A percentile compares a stretch with the other conserved stretches of the same genome.
Evolutionary conservation across 768 basidiomycete species (phyloP).

Genomic region (Sutorius australiensis): DNA sequence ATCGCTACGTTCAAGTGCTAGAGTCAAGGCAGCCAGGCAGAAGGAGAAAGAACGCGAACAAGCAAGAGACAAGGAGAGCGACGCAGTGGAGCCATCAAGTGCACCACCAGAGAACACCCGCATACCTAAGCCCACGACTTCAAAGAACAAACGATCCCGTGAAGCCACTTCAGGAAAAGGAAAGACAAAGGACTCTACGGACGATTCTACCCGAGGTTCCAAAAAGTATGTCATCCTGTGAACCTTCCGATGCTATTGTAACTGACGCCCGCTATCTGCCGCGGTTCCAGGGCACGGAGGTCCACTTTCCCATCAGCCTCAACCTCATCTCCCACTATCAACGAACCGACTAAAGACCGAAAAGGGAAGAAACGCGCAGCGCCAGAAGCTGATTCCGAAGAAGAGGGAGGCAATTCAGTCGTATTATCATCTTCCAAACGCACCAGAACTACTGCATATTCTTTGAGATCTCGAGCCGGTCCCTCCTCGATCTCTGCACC

Average conservation of each 20-base stretch:
- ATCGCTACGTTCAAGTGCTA: slow-evolving; percentile 68
- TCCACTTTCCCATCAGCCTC: slow-evolving; percentile 41
- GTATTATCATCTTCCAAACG: slow-evolving; percentile 57
- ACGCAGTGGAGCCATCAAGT: slow-evolving; percentile 41
- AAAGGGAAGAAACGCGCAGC: slow-evolving; percentile 94
- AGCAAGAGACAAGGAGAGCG: slow-evolving; percentile 52
- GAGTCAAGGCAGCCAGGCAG: slow-evolving; percentile 71
- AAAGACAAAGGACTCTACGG: slow-evolving; percentile 57
- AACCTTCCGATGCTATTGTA: slow-evolving; percentile 23
- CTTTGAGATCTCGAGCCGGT: slow-evolving; percentile 58
- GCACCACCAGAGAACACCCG: slow-evolving; percentile 43
- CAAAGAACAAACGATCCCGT: slow-evolving; percentile 50
- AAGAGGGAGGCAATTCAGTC: slow-evolving; percentile 49
- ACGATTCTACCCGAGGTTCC: slow-evolving; percentile 48
- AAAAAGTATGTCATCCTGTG: slow-evolving; percentile 57
- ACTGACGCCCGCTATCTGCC: slow-evolving; percentile 31
- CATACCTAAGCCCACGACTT: slow-evolving; percentile 34
- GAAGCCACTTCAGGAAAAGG: slow-evolving; percentile 53
- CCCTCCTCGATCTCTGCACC: slow-evolving; percentile 40
- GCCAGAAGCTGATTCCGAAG: slow-evolving; percentile 65
- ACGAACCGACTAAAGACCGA: slow-evolving; percentile 68
- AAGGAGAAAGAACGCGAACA: slow-evolving; percentile 57
- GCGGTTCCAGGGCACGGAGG: slow-evolving; percentile 53
- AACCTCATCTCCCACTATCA: slow-evolving; percentile 55
- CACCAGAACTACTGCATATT: slow-evolving; percentile 57